Conservation (phyloP, 768 basidiomycete genomes). For the Agaricus sinodeliciosus region DNA sequence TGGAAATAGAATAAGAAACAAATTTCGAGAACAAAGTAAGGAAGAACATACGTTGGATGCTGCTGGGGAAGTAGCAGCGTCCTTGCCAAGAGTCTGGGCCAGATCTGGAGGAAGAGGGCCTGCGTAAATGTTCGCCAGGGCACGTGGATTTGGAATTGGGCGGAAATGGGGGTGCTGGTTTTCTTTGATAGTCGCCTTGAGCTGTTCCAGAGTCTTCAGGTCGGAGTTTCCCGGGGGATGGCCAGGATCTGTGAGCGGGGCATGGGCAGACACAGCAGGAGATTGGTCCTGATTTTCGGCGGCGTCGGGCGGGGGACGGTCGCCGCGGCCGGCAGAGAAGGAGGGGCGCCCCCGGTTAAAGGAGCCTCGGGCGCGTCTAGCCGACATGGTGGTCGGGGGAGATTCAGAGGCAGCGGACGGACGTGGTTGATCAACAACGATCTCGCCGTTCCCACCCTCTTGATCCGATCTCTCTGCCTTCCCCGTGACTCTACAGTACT, state of each 20-base stretch:
- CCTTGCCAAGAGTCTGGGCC: neutral
- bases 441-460: neutral
- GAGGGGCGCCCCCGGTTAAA: neutral
- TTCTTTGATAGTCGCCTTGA: constrained; percentile 65
- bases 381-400: constrained; percentile 1
- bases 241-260: neutral
- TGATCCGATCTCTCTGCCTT: neutral
- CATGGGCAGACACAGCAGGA: neutral
- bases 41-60: neutral
- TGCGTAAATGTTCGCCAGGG: constrained; percentile 57
- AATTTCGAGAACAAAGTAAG: neutral
- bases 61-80: too few species aligned
- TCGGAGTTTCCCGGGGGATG: constrained; percentile 55
- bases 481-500: neutral
- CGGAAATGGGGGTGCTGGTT: constrained; percentile 70
- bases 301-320: neutral
- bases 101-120: constrained; percentile 31
- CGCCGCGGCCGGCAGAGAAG: neutral
- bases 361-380: neutral
- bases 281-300: neutral
- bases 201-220: constrained; percentile 67
- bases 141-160: constrained; percentile 57
- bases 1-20: neutral
- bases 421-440: neutral
- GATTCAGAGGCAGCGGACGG: neutral